These are phyloP conservation scores for Trichoderma citrinoviride DNA, from an alignment of 2,329 filamentous ascomycete genomes.

Conservation along the genomic window DNA sequence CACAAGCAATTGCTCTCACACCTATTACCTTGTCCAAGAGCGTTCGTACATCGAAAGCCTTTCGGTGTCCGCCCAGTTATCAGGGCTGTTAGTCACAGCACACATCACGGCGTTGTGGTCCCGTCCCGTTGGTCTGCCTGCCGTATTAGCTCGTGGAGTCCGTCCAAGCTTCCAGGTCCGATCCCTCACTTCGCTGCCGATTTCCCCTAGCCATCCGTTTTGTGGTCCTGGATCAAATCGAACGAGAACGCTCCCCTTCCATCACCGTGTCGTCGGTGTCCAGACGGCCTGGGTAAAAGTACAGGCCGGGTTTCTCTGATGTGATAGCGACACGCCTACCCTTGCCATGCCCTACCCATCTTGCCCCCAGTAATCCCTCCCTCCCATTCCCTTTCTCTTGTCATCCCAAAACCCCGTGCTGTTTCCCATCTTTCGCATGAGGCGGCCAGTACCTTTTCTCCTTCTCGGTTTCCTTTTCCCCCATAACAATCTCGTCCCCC, in stretches of 20 bases:
- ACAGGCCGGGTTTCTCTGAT: conserved; percentile 13
- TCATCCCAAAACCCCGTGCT: conserved; percentile 13
- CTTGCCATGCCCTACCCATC: conserved; percentile 12
- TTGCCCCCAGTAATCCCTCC: conserved; percentile 8
- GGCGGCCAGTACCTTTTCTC: conserved; percentile 4
- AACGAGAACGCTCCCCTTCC: not conserved
- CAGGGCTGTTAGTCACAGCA: conserved; percentile 4
- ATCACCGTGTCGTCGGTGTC: conserved; percentile 2
- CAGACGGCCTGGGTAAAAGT: conserved; percentile 6
- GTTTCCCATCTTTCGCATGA: conserved; percentile 20
- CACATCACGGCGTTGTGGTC: conserved; percentile 13
- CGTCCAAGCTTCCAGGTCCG: not conserved
- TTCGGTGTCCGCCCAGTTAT: conserved; percentile 8
- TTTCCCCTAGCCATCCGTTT: conserved; percentile 10
- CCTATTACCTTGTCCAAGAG: not conserved
- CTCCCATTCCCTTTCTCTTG: conserved; percentile 5
- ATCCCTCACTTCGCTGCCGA: conserved; percentile 21
- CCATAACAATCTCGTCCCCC: conserved; percentile 13
- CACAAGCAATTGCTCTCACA: not conserved
- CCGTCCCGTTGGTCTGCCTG: conserved; percentile 13
- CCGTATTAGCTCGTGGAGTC: conserved; percentile 17
- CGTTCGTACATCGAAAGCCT: not conserved
- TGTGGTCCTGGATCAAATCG: conserved; percentile 12
- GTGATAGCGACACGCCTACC: conserved; percentile 21
- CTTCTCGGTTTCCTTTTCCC: conserved; percentile 6